A percentile compares a stretch with the other conserved stretches of the same genome.
phyloP scores from a whole-genome alignment of 1,139 yeast species.

The Yamadazyma siamensis region DNA sequence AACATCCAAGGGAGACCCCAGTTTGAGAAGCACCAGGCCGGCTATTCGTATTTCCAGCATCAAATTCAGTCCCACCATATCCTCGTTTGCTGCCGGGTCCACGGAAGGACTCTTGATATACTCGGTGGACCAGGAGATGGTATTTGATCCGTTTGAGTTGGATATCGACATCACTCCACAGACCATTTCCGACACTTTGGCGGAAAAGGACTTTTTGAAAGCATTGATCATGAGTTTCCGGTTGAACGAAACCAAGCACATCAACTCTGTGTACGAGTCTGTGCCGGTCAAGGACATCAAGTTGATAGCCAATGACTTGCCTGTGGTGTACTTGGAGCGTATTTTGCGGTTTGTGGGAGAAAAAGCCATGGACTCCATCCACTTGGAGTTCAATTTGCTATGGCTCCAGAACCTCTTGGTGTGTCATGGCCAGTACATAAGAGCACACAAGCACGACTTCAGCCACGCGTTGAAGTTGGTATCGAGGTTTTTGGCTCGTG shows the following conservation, averaged over 20 bases:
- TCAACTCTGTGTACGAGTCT: slow-evolving; percentile 69
- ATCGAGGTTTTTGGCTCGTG: slow-evolving; percentile 70
- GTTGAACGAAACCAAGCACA: slow-evolving; percentile 73
- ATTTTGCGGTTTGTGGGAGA: slow-evolving; percentile 71
- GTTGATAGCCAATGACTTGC: slow-evolving; percentile 64
- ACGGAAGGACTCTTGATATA: slow-evolving; percentile 89
- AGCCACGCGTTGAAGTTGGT: slow-evolving; percentile 65
- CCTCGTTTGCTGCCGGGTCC: slow-evolving; percentile 91
- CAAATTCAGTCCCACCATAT: slow-evolving; percentile 84
- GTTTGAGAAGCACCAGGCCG: slow-evolving; percentile 72
- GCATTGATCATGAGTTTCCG: slow-evolving; percentile 94
- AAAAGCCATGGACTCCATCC: slow-evolving; percentile 71
- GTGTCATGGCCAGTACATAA: slow-evolving; percentile 75
- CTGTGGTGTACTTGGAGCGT: slow-evolving; percentile 70
- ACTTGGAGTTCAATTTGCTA: slow-evolving; percentile 74
- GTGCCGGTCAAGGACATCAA: slow-evolving; percentile 74
- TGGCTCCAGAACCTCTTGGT: slow-evolving; percentile 75
- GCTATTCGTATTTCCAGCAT: slow-evolving; percentile 76
- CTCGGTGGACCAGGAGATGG: slow-evolving; percentile 69
- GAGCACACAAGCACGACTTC: slow-evolving; percentile 60
- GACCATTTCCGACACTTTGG: slow-evolving; percentile 58
- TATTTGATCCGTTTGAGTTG: slow-evolving; percentile 93
- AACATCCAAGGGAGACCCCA: slow-evolving; percentile 82
- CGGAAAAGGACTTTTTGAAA: slow-evolving; percentile 68
- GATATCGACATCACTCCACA: slow-evolving; percentile 91